A percentile compares a stretch with the other conserved stretches of the same genome.
These are phyloP conservation scores for Nicotiana tomentosiformis DNA, from an alignment of 257 asterid genomes.

Conservation along the genomic window DNA sequence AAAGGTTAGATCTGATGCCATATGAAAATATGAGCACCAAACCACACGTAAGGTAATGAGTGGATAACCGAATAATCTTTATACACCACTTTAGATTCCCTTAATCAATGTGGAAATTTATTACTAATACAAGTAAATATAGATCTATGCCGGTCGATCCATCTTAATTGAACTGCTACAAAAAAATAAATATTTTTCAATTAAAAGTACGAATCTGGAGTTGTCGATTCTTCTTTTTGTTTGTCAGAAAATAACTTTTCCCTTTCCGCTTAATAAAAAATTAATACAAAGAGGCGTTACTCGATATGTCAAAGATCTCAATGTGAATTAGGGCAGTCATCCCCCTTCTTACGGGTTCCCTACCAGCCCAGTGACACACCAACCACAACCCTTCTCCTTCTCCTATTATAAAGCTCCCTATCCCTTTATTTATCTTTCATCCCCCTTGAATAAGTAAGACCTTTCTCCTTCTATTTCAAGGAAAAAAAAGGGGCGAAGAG, in stretches of 20 bases:
- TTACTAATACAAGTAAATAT: neutral
- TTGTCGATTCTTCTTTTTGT: neutral
- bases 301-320: no score
- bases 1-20: neutral
- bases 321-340: neutral
- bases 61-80: neutral
- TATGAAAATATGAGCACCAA: neutral
- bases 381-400: no score
- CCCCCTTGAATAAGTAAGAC: no score
- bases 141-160: neutral
- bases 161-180: neutral
- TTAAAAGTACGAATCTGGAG: neutral
- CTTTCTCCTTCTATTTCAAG: neutral
- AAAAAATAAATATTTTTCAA: neutral
- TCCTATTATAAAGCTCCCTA: no score
- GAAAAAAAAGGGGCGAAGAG: neutral
- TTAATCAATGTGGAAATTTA: neutral
- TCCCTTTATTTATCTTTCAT: no score
- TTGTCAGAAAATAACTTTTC: no score
- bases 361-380: no score
- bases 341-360: neutral
- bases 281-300: no score
- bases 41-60: neutral
- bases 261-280: no score
- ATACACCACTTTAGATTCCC: neutral